Conservation (phyloP, 2,329 filamentous ascomycete genomes). For the Ceratocystis papillata region DNA sequence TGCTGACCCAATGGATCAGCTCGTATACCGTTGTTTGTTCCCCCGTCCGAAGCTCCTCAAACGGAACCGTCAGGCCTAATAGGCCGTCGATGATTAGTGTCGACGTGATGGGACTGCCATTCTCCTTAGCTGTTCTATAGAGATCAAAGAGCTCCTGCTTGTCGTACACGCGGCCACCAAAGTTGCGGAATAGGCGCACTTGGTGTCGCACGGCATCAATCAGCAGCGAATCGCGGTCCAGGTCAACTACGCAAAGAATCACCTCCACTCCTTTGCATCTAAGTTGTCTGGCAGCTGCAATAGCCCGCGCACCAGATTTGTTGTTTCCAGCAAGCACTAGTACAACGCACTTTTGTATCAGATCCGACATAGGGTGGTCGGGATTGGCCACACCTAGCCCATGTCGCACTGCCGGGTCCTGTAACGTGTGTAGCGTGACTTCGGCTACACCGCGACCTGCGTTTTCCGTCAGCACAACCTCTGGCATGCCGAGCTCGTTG, state of each 20-base stretch:
- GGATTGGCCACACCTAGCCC: slow-evolving; percentile 37
- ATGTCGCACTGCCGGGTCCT: slow-evolving; percentile 49
- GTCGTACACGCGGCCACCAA: slow-evolving; percentile 61
- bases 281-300: slow-evolving; percentile 78
- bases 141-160: slow-evolving; percentile 53
- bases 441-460: slow-evolving; percentile 81
- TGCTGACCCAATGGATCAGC: slow-evolving; percentile 88
- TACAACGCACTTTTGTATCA: slow-evolving; percentile 35
- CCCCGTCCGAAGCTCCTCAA: slow-evolving; percentile 73
- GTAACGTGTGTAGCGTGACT: slow-evolving; percentile 60
- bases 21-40: slow-evolving; percentile 79
- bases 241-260: slow-evolving; percentile 71
- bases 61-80: slow-evolving; percentile 74
- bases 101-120: slow-evolving; percentile 38
- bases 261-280: slow-evolving; percentile 73
- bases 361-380: slow-evolving; percentile 28
- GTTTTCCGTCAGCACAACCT: slow-evolving; percentile 87
- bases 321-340: slow-evolving; percentile 94
- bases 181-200: slow-evolving; percentile 69
- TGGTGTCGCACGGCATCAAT: slow-evolving; percentile 73
- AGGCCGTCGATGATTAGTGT: slow-evolving; percentile 82
- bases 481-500: slow-evolving; percentile 73
- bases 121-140: slow-evolving; percentile 37
- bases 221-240: slow-evolving; percentile 71
- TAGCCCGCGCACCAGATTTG: slow-evolving; percentile 70